Evolutionary conservation across 2,329 filamentous ascomycete species (phyloP), one percentile per base, ranked within the genome.

Genomic region (Penicillium occitanis): DNA sequence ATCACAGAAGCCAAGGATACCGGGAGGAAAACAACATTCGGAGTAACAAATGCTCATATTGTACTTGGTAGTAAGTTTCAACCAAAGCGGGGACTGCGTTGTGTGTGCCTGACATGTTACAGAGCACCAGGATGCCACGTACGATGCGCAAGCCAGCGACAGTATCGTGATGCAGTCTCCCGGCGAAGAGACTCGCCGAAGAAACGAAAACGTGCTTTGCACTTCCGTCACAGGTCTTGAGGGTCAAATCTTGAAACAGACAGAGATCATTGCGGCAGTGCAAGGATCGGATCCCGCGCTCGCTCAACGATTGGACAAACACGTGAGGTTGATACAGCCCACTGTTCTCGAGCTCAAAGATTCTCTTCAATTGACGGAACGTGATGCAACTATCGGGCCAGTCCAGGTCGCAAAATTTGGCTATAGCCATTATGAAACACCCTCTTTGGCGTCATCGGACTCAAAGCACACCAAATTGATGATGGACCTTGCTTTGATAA

Each of bases 41-140:
- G 63, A 3, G 40, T 64, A 35, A 64, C 63, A 40, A 60, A 59
- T 64, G 63, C 40, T n/a, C 53, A 64, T 50, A 55, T 64, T 28
- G 63, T 25, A 37, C 35, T 64, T 30, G 25, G 14, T 14, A 48
- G 63, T 64, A 64, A 60, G 63, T 37, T 46, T 51, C 22, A 30
- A 55, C n/a, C 42, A 8, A 44, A 3, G 42, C 5, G 42, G n/a
- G 42, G 40, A 44, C 42, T 44, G 33, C 33, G 40, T 17, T 44
- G 17, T 44, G 6, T 6, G 6, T 44, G 8, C 3, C 51, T 64
- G 8, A 60, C 53, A 60, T 33, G 17, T 25, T 8, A 44, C 44
- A 64, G 63, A 6, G 11, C 33, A 11, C 28, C 28, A 40, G 33
- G 63, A 64, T 37, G 35, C 19, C 1, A 59, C 35, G 2, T 59